Percentiles rank a stretch among this genome's conserved stretches.
Evolutionary conservation across 208 protist genomes (phyloP).

Genomic region (Leishmania turanica): DNA sequence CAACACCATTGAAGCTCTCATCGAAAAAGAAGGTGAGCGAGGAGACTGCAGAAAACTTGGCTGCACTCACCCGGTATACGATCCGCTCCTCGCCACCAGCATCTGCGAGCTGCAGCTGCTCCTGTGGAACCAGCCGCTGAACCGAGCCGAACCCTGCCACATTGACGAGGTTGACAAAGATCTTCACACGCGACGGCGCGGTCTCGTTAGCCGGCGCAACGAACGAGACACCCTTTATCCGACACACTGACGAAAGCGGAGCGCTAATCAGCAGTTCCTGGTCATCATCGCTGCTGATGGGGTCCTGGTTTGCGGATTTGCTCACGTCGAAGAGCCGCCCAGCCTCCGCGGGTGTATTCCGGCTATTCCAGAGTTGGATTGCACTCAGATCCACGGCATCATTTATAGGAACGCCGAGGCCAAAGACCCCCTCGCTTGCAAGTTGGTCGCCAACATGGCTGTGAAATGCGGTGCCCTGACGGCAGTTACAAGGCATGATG

Average conservation of each 20-base stretch:
- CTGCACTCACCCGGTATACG: constrained; percentile 76
- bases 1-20: constrained; percentile 69
- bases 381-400: constrained; percentile 53
- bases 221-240: constrained; percentile 70
- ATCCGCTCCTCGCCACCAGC: constrained; percentile 61
- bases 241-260: constrained; percentile 65
- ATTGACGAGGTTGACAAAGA: constrained; percentile 73
- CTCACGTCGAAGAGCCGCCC: constrained; percentile 58
- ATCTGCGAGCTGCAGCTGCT: constrained; percentile 74
- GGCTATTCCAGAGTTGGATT: constrained; percentile 80
- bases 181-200: constrained; percentile 68
- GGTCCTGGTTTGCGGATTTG: constrained; percentile 49
- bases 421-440: constrained; percentile 66
- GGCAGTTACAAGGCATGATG: constrained; percentile 87
- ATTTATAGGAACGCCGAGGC: constrained; percentile 72
- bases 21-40: constrained; percentile 75
- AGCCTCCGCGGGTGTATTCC: constrained; percentile 45
- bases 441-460: constrained; percentile 78
- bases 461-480: constrained; percentile 70
- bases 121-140: constrained; percentile 62
- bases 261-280: constrained; percentile 76
- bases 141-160: constrained; percentile 84
- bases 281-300: constrained; percentile 83
- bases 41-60: constrained; percentile 62
- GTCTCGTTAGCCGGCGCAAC: constrained; percentile 53